These are phyloP conservation scores for Saccharomycopsis schoenii DNA, from an alignment of 805 yeast species.

Conservation along the genomic window DNA sequence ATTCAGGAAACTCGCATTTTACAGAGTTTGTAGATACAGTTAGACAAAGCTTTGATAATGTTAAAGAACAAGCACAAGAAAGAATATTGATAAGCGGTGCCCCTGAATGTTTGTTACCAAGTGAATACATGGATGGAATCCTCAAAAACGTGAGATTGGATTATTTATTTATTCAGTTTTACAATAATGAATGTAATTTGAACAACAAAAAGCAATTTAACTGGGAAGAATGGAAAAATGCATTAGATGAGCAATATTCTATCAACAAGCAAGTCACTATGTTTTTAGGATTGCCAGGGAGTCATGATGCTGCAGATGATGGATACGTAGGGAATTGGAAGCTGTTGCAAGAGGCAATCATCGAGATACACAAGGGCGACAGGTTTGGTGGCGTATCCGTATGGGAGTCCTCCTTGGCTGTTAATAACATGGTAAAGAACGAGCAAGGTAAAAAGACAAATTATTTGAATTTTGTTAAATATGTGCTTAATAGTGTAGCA, in stretches of 20 bases:
- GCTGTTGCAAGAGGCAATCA: neutral
- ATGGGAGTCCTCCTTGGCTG: slow-evolving; percentile 15
- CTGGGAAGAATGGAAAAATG: slow-evolving; percentile 59
- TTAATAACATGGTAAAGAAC: slow-evolving; percentile 2
- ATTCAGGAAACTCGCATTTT: slow-evolving; percentile 61
- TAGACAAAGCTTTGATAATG: slow-evolving; percentile 37
- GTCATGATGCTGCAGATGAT: slow-evolving; percentile 8
- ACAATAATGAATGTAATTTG: slow-evolving; percentile 51
- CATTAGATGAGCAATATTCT: slow-evolving; percentile 45
- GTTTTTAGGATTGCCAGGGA: slow-evolving; percentile 66
- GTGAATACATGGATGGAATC: slow-evolving; percentile 37
- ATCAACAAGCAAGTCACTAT: slow-evolving; percentile 61
- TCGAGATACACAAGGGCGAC: neutral
- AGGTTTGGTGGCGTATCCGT: slow-evolving; percentile 13
- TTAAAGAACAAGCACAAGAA: slow-evolving; percentile 26
- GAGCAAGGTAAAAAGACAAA: neutral
- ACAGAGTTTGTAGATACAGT: slow-evolving; percentile 40
- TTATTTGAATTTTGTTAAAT: neutral
- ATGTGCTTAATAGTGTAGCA: neutral
- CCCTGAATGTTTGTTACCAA: slow-evolving; percentile 72
- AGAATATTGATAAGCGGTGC: slow-evolving; percentile 58
- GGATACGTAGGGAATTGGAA: slow-evolving; percentile 6
- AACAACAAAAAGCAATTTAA: slow-evolving; percentile 36
- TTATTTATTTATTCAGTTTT: slow-evolving; percentile 62
- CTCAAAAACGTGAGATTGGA: slow-evolving; percentile 54